Evolutionary conservation across 2,329 filamentous ascomycete genomes (phyloP), one percentile per base, ranked within the genome.

Genomic region (Microdochium bolleyi): DNA sequence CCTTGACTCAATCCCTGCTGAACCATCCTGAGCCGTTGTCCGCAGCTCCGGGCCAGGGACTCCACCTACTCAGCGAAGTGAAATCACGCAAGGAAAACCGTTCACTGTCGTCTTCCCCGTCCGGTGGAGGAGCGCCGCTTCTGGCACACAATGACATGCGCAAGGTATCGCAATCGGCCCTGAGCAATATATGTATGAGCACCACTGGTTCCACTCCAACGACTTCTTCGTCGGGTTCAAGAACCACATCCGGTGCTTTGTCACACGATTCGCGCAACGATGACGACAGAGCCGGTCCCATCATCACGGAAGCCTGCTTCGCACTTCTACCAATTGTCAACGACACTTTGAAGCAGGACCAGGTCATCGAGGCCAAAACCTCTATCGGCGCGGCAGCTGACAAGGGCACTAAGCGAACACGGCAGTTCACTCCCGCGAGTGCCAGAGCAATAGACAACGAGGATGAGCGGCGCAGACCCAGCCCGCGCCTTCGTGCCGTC

Each of bases 1-100:
- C 72, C n/a, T 63, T 79, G 51, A 74, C 74, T 0, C 69, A 73
- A 52, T 77, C 76, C 0, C 61, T 80, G 38, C 64, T 79, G 25
- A 77, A 75, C 49, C 76, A 79, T 51, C 71, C 75, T 11, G 62
- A 69, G 27, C 68, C 72, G 0, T 59, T 72, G 2, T 65, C 70
- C 3, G 54, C 65, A 3, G 67, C 67, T 14, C 58, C 64, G 10
- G 57, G 66, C 16, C 60, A 57, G n/a, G 61, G 64, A 46, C 54
- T 59, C 2, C 54, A 63, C 1, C 67, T 70, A 2, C 63, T 68
- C 5, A 57, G 62, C 9, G 70, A 76, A 52, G 54, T 74, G 21
- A 72, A 67, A 50, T 73, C 74, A 4, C 68, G 71, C 37, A 78
- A 78, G 52, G 75, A 78, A 56, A 71, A 69, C 41, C 67, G 16